Evolutionary conservation across 1,284 basidiomycete species (phyloP).

Genomic region (Omphalotus olearius): DNA sequence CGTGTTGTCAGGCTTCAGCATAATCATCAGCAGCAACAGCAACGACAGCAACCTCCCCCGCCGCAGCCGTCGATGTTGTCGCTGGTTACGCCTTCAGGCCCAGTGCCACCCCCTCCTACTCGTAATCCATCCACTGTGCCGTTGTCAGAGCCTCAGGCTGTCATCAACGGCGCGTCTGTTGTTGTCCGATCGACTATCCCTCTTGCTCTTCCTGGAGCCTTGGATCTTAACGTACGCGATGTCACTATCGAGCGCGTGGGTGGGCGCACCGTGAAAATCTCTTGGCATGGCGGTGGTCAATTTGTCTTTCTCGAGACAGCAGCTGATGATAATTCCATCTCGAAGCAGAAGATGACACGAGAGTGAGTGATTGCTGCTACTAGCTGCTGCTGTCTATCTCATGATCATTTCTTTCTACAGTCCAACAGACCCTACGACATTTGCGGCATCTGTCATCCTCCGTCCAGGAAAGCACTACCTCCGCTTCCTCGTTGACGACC

Average conservation of each 20-base stretch:
- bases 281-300: constrained; percentile 59
- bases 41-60: neutral
- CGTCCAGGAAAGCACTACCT: constrained; percentile 92
- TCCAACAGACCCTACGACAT: constrained; percentile 20
- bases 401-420: neutral
- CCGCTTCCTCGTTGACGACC: constrained; percentile 94
- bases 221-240: neutral
- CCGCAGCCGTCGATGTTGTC: neutral
- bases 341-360: constrained; percentile 55
- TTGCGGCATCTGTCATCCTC: constrained; percentile 51
- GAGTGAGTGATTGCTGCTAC: constrained; percentile 40
- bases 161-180: neutral
- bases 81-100: neutral
- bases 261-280: constrained; percentile 40
- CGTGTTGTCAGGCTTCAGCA: neutral
- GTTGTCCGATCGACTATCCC: neutral
- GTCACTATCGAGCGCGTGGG: too few relatives aligned
- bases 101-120: neutral
- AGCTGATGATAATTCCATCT: constrained; percentile 69
- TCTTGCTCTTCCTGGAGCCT: neutral
- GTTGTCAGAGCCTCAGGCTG: neutral
- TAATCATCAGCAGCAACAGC: neutral
- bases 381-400: neutral
- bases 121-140: neutral
- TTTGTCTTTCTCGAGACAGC: constrained; percentile 64